Conservation (phyloP, 148 eudicot genomes). For the Cornus controversa region DNA sequence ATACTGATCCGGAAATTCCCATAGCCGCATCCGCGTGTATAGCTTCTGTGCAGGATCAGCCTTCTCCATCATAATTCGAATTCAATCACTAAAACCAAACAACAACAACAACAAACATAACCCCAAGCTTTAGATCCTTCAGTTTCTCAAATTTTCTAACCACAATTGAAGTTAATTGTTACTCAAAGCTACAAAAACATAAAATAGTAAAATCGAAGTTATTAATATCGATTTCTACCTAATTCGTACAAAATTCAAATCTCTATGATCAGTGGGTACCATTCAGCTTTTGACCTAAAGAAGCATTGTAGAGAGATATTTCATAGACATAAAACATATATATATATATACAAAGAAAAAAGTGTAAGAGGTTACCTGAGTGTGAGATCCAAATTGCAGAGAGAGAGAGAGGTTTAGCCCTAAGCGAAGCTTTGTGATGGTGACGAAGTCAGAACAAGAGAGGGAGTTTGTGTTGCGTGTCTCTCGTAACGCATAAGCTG, state of each 20-base stretch:
- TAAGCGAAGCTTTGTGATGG: not conserved
- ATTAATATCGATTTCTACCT: too few species aligned
- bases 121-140: too few species aligned
- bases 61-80: conserved; percentile 54
- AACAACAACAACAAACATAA: not conserved
- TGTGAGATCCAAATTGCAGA: not conserved
- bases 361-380: too few species aligned
- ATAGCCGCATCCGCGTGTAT: conserved; percentile 74
- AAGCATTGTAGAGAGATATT: not conserved
- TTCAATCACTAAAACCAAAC: conserved; percentile 19
- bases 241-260: not conserved
- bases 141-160: too few species aligned
- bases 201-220: too few species aligned
- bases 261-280: not conserved
- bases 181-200: too few species aligned
- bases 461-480: not conserved
- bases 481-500: not conserved
- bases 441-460: not conserved
- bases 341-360: too few species aligned
- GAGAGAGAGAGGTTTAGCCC: not conserved
- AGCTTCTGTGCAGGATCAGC: conserved; percentile 57
- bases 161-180: too few species aligned
- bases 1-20: conserved; percentile 89
- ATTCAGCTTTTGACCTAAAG: too few species aligned
- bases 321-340: too few species aligned